These are phyloP conservation scores for Cystofilobasidium bisporidii DNA, from an alignment of 768 basidiomycete genomes.

Conservation along the genomic window DNA sequence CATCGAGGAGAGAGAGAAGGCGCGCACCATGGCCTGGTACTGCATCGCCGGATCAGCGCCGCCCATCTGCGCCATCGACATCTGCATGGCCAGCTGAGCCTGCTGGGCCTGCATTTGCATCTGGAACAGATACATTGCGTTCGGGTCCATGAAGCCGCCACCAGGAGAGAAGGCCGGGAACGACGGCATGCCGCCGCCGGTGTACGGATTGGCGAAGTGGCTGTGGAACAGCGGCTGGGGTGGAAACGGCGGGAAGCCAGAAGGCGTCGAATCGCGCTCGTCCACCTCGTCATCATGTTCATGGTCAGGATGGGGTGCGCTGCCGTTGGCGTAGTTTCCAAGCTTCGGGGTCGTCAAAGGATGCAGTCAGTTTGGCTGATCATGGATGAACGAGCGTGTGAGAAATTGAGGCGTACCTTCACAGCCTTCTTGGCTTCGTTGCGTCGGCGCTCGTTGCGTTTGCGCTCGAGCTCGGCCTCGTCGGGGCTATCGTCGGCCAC, in stretches of 20 bases:
- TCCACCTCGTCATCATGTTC: conserved; percentile 6
- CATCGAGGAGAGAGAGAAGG: not conserved
- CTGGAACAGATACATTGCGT: conserved; percentile 15
- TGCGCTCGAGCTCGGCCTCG: conserved; percentile 16
- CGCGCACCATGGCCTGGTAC: conserved; percentile 26
- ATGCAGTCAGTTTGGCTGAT: not conserved
- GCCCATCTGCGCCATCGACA: conserved; percentile 21
- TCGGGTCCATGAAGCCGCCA: conserved; percentile 8
- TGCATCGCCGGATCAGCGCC: conserved; percentile 24
- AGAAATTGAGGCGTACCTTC: conserved; percentile 20
- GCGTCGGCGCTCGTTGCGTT: conserved; percentile 23
- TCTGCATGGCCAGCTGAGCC: conserved; percentile 27
- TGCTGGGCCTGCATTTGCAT: conserved; percentile 26
- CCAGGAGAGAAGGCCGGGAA: not conserved
- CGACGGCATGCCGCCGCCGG: not conserved
- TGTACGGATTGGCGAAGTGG: not conserved
- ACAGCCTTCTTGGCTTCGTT: conserved; percentile 26
- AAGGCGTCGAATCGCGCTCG: not conserved
- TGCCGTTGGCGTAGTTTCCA: conserved; percentile 24
- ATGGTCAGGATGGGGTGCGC: conserved; percentile 4
- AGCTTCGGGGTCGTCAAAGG: not conserved
- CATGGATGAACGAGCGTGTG: too few species aligned
- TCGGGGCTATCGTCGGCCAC: conserved; percentile 3
- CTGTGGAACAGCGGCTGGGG: not conserved
- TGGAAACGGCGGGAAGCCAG: not conserved